phyloP scores from a whole-genome alignment of 2,329 filamentous ascomycete genomes.

The Chaetomium sp. region DNA sequence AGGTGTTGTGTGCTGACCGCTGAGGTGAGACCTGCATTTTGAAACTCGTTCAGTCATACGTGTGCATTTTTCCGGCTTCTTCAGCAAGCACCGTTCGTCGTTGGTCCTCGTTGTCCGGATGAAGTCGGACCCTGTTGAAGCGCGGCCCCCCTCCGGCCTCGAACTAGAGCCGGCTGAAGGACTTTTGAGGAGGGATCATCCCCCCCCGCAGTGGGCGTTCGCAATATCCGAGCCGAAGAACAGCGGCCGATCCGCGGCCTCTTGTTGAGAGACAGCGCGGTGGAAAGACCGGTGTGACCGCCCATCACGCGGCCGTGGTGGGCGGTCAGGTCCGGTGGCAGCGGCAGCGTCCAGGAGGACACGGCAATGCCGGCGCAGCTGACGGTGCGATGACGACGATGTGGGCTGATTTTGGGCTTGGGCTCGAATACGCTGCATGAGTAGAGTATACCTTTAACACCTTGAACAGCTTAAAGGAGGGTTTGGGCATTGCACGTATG shows the following conservation, averaged over 20 bases:
- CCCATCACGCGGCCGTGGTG: background rate
- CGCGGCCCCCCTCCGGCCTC: background rate
- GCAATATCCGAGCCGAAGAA: background rate
- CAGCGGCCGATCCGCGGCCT: conserved; percentile 1
- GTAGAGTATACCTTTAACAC: background rate
- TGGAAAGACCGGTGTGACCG: background rate
- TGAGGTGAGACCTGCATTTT: background rate
- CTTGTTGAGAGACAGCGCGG: background rate
- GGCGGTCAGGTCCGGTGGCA: conserved; percentile 11
- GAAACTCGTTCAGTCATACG: background rate
- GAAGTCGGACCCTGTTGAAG: background rate
- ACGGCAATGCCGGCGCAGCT: conserved; percentile 2
- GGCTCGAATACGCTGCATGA: background rate
- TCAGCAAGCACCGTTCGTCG: background rate
- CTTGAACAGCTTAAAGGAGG: background rate
- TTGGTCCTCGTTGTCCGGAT: background rate
- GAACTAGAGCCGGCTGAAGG: background rate
- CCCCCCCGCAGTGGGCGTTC: conserved; percentile 1
- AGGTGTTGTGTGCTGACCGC: background rate
- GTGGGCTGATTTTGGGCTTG: background rate
- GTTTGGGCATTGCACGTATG: background rate
- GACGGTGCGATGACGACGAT: background rate
- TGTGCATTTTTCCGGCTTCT: too few species aligned
- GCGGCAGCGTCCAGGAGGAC: background rate
- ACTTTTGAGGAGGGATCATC: background rate